A percentile compares a stretch with the other conserved stretches of the same genome.
Conservation (phyloP, 2,329 filamentous ascomycete genomes). For the Graphilbum fragrans region DNA sequence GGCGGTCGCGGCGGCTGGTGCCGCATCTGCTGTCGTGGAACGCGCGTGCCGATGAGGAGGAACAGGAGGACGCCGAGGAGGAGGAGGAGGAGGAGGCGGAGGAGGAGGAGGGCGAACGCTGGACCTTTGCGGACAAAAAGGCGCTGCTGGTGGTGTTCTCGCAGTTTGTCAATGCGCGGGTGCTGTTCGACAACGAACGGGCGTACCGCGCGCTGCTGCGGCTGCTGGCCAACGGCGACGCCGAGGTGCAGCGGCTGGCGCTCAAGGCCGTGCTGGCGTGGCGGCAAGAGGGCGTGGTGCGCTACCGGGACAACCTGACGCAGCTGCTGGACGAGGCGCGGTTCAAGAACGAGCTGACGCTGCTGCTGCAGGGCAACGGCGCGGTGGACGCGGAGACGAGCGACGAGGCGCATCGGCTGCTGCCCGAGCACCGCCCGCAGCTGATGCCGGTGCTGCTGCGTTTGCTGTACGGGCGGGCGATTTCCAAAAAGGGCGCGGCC, state of each 20-base stretch:
- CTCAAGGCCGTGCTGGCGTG: constrained; percentile 79
- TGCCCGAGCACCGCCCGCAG: constrained; percentile 56
- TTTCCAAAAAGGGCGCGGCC: constrained; percentile 65
- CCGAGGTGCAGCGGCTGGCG: constrained; percentile 75
- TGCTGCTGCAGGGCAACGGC: constrained; percentile 52
- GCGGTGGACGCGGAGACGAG: neutral
- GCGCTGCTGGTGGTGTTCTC: constrained; percentile 70
- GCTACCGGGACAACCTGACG: constrained; percentile 75
- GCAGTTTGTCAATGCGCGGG: constrained; percentile 75
- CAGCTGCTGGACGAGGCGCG: constrained; percentile 82
- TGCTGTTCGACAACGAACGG: constrained; percentile 64
- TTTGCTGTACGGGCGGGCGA: constrained; percentile 78
- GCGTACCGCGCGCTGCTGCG: constrained; percentile 66
- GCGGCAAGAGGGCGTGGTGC: constrained; percentile 65
- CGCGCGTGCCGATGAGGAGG: constrained; percentile 25
- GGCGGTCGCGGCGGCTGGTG: constrained; percentile 70
- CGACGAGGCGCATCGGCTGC: constrained; percentile 55
- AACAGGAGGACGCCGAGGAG: constrained; percentile 16
- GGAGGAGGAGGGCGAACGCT: constrained; percentile 27
- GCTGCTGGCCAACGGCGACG: constrained; percentile 76
- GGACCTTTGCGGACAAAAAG: constrained; percentile 73
- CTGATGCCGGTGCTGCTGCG: constrained; percentile 81
- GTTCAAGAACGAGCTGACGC: constrained; percentile 87
- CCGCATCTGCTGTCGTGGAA: constrained; percentile 79
- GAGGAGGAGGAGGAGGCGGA: constrained; percentile 14